Conservation (phyloP, 495 filamentous ascomycete genomes). For the Podospora anserina region DNA sequence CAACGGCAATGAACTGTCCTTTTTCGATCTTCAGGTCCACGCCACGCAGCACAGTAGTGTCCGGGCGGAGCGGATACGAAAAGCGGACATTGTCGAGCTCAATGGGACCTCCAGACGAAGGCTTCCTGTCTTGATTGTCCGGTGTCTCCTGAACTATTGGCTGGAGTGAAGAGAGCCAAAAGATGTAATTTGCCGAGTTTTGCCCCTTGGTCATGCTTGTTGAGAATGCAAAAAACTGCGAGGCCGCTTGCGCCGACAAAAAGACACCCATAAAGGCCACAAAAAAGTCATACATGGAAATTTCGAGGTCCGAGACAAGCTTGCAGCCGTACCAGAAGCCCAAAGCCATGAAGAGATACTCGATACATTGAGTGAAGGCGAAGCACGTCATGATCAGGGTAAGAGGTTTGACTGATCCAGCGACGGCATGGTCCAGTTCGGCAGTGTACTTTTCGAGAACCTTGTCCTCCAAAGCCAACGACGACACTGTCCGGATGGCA, state of each 20-base stretch:
- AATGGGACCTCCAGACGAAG: conserved; percentile 36
- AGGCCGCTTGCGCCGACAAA: conserved; percentile 52
- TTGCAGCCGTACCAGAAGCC: conserved; percentile 58
- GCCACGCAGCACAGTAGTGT: conserved; percentile 48
- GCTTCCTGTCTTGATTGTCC: conserved; percentile 36
- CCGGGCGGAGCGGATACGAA: conserved; percentile 56
- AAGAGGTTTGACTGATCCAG: conserved; percentile 61
- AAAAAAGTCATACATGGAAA: conserved; percentile 50
- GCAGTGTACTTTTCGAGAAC: conserved; percentile 67
- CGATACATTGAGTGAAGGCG: conserved; percentile 70
- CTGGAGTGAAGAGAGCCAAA: conserved; percentile 38
- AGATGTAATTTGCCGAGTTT: conserved; percentile 47
- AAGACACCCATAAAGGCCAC: conserved; percentile 58
- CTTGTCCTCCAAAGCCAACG: conserved; percentile 74
- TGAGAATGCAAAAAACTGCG: conserved; percentile 52
- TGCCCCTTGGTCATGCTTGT: conserved; percentile 44
- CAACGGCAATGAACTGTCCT: conserved; percentile 68
- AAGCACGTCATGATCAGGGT: conserved; percentile 69
- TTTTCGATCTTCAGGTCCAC: conserved; percentile 57
- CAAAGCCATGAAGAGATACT: conserved; percentile 49
- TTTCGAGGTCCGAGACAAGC: conserved; percentile 50
- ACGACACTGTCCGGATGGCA: conserved; percentile 91
- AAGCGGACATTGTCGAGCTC: conserved; percentile 55
- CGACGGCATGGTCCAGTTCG: conserved; percentile 60
- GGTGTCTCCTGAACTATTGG: conserved; percentile 37